Conservation (phyloP, 306 rosid genomes). For the Citrullus colocynthis region DNA sequence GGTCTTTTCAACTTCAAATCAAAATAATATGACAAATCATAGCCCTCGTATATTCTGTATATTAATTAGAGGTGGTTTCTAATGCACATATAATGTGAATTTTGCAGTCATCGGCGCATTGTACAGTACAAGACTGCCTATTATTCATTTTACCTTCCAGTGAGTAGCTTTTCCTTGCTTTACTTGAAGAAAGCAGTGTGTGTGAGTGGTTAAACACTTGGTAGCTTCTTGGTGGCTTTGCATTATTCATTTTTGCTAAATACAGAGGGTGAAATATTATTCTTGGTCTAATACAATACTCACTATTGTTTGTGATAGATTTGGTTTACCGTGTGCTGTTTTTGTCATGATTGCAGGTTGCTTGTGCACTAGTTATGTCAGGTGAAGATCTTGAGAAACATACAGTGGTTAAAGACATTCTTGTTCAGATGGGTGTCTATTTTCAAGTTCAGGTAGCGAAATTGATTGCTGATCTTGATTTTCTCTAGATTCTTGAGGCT, state of each 20-base stretch:
- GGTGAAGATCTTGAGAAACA: slow-evolving; percentile 30
- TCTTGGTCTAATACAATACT: not conserved
- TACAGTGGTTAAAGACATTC: slow-evolving; percentile 24
- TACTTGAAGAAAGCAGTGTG: not conserved
- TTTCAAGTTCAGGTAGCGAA: slow-evolving; percentile 37
- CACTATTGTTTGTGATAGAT: not conserved
- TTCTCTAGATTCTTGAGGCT: not conserved
- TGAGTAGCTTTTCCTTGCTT: slow-evolving; percentile 22
- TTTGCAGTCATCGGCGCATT: slow-evolving; percentile 78
- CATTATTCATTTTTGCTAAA: not conserved
- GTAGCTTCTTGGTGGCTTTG: not conserved
- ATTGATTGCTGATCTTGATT: not conserved
- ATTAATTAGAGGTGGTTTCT: not conserved
- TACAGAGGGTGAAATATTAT: not conserved
- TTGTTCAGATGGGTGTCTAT: slow-evolving; percentile 37
- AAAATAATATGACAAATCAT: not conserved
- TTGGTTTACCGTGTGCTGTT: not conserved
- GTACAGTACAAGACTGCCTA: slow-evolving; percentile 93
- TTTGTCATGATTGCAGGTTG: slow-evolving; percentile 21
- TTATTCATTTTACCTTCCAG: slow-evolving; percentile 92
- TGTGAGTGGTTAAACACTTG: not conserved
- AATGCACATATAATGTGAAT: not conserved
- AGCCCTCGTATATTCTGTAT: not conserved
- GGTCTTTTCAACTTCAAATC: not conserved
- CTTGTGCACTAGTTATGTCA: slow-evolving; percentile 36